Percentiles rank a stretch among this genome's conserved stretches.
Conservation (phyloP, 768 basidiomycete species). For the Russula foetens region DNA sequence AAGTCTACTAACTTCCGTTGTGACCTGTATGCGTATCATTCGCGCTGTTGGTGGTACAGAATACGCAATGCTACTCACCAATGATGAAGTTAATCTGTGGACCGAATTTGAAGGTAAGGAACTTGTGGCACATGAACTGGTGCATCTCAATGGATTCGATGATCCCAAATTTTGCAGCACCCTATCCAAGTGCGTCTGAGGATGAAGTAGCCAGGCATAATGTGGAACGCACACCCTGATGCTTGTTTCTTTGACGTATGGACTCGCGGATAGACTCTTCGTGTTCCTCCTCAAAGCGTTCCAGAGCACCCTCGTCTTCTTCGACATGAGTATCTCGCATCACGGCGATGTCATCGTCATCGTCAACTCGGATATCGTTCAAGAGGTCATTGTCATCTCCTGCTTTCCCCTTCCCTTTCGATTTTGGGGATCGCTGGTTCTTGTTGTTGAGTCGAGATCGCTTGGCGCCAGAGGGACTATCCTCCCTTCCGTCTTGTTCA, state of each 20-base stretch:
- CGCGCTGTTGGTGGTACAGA: not conserved
- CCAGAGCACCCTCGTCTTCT: constrained; percentile 48
- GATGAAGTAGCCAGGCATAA: not conserved
- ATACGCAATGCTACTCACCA: constrained; percentile 36
- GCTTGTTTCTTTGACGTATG: constrained; percentile 38
- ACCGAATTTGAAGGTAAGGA: constrained; percentile 75
- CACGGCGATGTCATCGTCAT: constrained; percentile 19
- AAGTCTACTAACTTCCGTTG: constrained; percentile 73
- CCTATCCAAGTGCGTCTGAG: constrained; percentile 33
- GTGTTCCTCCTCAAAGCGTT: constrained; percentile 55
- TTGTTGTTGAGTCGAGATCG: constrained; percentile 14
- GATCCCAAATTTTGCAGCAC: constrained; percentile 78
- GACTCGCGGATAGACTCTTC: constrained; percentile 47
- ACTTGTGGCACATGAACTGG: constrained; percentile 95
- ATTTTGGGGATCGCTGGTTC: constrained; percentile 3
- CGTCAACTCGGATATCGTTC: constrained; percentile 18
- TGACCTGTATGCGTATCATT: constrained; percentile 44
- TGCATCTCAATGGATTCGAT: constrained; percentile 80
- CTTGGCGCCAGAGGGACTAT: constrained; percentile 5
- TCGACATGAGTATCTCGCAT: constrained; percentile 11
- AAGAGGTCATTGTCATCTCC: constrained; percentile 15
- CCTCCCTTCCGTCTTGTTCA: constrained; percentile 6
- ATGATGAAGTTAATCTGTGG: constrained; percentile 97
- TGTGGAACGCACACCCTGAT: constrained; percentile 37
- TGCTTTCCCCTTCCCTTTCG: constrained; percentile 10